A percentile compares a stretch with the other conserved stretches of the same genome.
Conservation (phyloP, 441 rosid genomes). For the Gossypium lobatum region DNA sequence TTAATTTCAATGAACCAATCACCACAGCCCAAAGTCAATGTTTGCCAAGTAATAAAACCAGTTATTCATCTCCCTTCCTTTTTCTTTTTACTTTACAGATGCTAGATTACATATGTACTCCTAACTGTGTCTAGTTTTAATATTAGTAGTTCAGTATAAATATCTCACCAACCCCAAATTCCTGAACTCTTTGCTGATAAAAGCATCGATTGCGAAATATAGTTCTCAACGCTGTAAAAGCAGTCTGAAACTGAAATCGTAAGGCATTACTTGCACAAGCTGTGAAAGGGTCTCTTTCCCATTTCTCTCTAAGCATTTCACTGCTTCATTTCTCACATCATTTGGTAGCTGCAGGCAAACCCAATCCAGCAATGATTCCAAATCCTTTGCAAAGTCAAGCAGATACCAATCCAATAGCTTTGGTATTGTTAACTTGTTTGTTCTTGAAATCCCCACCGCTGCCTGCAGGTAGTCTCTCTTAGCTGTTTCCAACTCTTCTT, state of each 20-base stretch:
- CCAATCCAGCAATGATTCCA: slow-evolving; percentile 76
- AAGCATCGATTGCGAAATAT: background rate
- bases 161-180: slow-evolving; percentile 8
- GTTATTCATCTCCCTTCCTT: background rate
- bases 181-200: background rate
- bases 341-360: slow-evolving; percentile 64
- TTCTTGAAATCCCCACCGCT: slow-evolving; percentile 54
- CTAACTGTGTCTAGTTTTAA: slow-evolving; percentile 2
- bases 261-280: slow-evolving; percentile 64
- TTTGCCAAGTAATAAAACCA: background rate
- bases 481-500: slow-evolving; percentile 65
- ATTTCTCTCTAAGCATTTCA: slow-evolving; percentile 43
- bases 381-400: slow-evolving; percentile 78
- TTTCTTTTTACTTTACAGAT: background rate
- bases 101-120: slow-evolving; percentile 10
- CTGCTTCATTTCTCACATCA: slow-evolving; percentile 52
- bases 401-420: slow-evolving; percentile 77
- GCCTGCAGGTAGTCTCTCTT: slow-evolving; percentile 82
- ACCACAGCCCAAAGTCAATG: background rate
- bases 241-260: slow-evolving; percentile 72
- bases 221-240: slow-evolving; percentile 47
- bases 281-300: slow-evolving; percentile 41
- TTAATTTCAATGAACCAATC: slow-evolving; percentile 10
- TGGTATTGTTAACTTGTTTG: slow-evolving; percentile 56
- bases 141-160: background rate